Percentiles rank a stretch among this genome's conserved stretches.
phyloP scores from a whole-genome alignment of 169 alveolate species.

The Amoebophrya sp. region DNA sequence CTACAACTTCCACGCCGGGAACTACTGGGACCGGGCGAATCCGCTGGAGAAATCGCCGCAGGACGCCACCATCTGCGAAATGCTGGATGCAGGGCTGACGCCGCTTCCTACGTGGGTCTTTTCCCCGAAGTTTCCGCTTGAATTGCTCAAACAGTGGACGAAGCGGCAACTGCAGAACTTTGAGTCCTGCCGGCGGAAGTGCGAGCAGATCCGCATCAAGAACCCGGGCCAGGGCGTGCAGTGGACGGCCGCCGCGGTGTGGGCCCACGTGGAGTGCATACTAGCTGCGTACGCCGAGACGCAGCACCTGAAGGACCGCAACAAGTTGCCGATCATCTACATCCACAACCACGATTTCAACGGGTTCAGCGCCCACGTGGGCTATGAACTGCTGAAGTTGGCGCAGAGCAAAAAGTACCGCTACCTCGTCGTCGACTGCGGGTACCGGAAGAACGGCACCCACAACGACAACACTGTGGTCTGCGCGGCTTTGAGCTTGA shows the following conservation, averaged over 20 bases:
- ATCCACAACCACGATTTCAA: constrained; percentile 23
- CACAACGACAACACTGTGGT: constrained; percentile 46
- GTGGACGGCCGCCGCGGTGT: constrained; percentile 44
- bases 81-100: background rate
- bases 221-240: constrained; percentile 45
- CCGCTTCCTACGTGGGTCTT: background rate
- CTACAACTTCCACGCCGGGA: background rate
- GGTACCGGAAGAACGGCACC: constrained; percentile 33
- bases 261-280: constrained; percentile 43
- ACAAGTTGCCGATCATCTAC: background rate
- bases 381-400: background rate
- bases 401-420: background rate
- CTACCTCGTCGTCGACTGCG: background rate
- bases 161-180: constrained; percentile 44
- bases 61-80: background rate
- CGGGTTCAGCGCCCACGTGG: background rate
- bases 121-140: background rate
- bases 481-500: background rate
- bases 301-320: background rate
- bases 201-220: constrained; percentile 47
- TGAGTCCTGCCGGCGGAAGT: constrained; percentile 27
- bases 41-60: background rate
- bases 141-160: constrained; percentile 42
- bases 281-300: background rate
- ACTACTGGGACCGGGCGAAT: background rate